phyloP scores from a whole-genome alignment of 805 yeast species.

The Zygoascus biomembranicola region DNA sequence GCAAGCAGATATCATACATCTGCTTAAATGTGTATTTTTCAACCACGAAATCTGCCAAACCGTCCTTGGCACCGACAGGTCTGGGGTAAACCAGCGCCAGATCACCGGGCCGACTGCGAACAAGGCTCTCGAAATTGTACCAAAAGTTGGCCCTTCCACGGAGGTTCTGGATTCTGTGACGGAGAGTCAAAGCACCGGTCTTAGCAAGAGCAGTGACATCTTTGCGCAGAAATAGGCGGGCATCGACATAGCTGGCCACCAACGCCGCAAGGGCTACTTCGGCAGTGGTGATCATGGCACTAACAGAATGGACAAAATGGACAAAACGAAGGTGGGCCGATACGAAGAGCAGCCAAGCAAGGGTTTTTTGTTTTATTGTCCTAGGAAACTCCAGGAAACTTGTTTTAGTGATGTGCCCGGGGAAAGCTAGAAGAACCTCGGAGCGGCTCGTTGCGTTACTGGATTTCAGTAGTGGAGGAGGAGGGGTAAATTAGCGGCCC shows the following conservation, averaged over 20 bases:
- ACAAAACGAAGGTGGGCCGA: no score
- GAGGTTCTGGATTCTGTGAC: slow-evolving; percentile 32
- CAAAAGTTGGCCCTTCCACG: slow-evolving; percentile 44
- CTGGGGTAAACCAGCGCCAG: slow-evolving; percentile 59
- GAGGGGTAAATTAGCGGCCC: no score
- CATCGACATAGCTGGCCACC: slow-evolving; percentile 39
- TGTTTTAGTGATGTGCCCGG: no score
- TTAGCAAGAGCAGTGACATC: slow-evolving; percentile 43
- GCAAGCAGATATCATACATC: slow-evolving; percentile 54
- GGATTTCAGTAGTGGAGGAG: no score
- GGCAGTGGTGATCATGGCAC: neutral
- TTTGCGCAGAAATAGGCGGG: slow-evolving; percentile 39
- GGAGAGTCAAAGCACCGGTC: slow-evolving; percentile 36
- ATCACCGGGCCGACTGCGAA: slow-evolving; percentile 38
- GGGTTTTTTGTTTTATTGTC: no score
- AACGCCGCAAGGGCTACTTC: slow-evolving; percentile 13
- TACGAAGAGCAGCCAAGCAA: no score
- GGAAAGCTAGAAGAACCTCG: no score
- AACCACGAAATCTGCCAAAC: slow-evolving; percentile 38
- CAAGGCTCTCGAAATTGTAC: slow-evolving; percentile 60
- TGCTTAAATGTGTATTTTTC: slow-evolving; percentile 64
- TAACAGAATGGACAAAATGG: neutral
- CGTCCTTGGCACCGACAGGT: slow-evolving; percentile 26
- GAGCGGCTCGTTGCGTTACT: no score
- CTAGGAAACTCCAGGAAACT: no score